Evolutionary conservation across 371 early-diverging fungal species (phyloP).

Genomic region (Mortierella sp.): DNA sequence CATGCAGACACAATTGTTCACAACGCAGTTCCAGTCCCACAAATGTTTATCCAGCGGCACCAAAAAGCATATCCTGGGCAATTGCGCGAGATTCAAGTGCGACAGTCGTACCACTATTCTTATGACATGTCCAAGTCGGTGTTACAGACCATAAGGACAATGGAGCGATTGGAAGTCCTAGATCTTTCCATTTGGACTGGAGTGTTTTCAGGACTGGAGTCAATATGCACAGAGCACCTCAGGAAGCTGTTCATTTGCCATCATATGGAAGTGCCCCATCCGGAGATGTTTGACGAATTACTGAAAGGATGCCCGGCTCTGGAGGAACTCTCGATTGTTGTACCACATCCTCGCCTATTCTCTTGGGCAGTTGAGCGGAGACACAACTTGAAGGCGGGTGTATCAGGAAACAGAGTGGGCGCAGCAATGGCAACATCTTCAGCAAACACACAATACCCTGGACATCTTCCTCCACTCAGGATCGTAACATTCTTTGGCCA

Average conservation of each 20-base stretch:
- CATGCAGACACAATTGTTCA: conserved; percentile 25
- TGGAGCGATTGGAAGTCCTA: conserved; percentile 33
- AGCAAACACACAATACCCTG: background rate
- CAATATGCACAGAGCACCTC: conserved; percentile 32
- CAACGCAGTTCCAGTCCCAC: conserved; percentile 23
- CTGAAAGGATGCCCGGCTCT: conserved; percentile 31
- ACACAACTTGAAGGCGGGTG: background rate
- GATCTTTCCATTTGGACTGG: conserved; percentile 39
- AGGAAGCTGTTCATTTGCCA: conserved; percentile 36
- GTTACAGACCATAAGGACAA: conserved; percentile 31
- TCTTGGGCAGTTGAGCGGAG: conserved; percentile 24
- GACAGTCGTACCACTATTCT: conserved; percentile 37
- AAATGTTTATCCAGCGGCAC: conserved; percentile 31
- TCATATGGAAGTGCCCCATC: conserved; percentile 29
- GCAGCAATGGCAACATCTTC: background rate
- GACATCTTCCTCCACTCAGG: conserved; percentile 28
- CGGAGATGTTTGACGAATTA: conserved; percentile 32
- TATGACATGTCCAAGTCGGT: conserved; percentile 47
- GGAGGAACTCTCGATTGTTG: conserved; percentile 41
- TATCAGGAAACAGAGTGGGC: background rate
- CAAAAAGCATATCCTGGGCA: conserved; percentile 40
- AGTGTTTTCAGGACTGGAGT: conserved; percentile 36
- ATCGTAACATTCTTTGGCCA: conserved; percentile 30
- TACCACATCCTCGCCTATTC: conserved; percentile 28
- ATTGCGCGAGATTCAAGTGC: conserved; percentile 34